These are phyloP conservation scores for Aspergillus vadensis DNA, from an alignment of 2,329 filamentous ascomycete species.

Conservation along the genomic window DNA sequence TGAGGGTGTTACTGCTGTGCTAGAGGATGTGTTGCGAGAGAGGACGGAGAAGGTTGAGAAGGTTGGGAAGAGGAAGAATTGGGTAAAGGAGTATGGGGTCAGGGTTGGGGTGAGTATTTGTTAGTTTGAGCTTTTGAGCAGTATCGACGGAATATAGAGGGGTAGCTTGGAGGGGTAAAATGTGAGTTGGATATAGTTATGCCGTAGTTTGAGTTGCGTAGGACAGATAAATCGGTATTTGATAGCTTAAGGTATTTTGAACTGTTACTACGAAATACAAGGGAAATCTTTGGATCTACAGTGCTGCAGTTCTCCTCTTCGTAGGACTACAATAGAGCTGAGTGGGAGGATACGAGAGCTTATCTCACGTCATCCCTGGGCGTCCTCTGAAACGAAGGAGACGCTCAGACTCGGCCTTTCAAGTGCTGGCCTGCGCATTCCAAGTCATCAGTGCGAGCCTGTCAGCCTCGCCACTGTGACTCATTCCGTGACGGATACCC, in stretches of 20 bases:
- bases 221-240: too few relatives aligned
- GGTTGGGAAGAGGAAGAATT: conserved; percentile 63
- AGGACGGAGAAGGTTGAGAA: conserved; percentile 51
- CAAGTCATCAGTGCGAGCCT: not conserved
- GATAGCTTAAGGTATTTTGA: too few relatives aligned
- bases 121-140: not conserved
- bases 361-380: not conserved
- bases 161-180: too few relatives aligned
- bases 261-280: too few relatives aligned
- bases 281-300: too few relatives aligned
- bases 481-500: not conserved
- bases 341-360: not conserved
- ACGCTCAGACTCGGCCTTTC: not conserved
- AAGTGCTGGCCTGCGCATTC: too few relatives aligned
- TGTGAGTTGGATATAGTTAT: too few relatives aligned
- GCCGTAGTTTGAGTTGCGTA: too few relatives aligned
- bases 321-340: not conserved
- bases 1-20: conserved; percentile 36
- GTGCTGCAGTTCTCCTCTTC: not conserved
- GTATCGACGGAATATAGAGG: too few relatives aligned
- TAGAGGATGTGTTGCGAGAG: conserved; percentile 41
- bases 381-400: not conserved
- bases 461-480: conserved; percentile 1
- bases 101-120: conserved; percentile 37
- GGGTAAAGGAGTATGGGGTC: conserved; percentile 49